Evolutionary conservation across 2,329 filamentous ascomycete species (phyloP), one percentile per base, ranked within the genome.

Genomic region (Talaromyces albobiverticillius): DNA sequence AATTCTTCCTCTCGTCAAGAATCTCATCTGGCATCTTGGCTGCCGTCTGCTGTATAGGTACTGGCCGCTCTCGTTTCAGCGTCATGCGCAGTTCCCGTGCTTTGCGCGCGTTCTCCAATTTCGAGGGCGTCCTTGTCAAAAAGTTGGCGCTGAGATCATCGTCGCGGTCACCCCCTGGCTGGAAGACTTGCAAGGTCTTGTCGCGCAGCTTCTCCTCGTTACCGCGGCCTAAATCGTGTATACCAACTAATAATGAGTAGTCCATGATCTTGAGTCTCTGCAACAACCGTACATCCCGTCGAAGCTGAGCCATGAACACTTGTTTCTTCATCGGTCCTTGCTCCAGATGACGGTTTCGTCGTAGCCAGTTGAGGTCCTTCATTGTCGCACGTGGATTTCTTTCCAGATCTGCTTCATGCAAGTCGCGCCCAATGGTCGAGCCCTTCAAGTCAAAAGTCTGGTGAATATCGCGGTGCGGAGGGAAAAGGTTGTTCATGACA

Each of bases 401-500:
- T 60, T 87, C 88, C 49, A 97, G 74, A 55, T 95, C 86, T 45
- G 95, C 90, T 70, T 97, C 94, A 63, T 79, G 87, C 70, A 94
- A 93, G 70, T 97, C 90, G 67, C 94, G 84, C 13, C 94, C 94
- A 61, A 97, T 85, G 0, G 93, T 97, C 6, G 94, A 97, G 8
- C 94, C 94, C 75, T 99, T 99, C 62, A 99, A 73, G 71, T 99
- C 94, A 67, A 96, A 99, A 3, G 92, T 99, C 66, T 90, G 86
- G 75, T 99, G 94, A 57, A 99, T 97, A 71, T 99, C 94, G 62
- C 93, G 85, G 74, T 99, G 94, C 6, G 94, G 93, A 11, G 94
- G 94, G 67, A 99, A 99, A 14, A 99, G 82, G 71, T 99, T 99
- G 79, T 99, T 99, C 94, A 99, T 99, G 68, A 99, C 92, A 57